Conservation (phyloP, 2,329 filamentous ascomycete species). For the Tolypocladium inflatum region DNA sequence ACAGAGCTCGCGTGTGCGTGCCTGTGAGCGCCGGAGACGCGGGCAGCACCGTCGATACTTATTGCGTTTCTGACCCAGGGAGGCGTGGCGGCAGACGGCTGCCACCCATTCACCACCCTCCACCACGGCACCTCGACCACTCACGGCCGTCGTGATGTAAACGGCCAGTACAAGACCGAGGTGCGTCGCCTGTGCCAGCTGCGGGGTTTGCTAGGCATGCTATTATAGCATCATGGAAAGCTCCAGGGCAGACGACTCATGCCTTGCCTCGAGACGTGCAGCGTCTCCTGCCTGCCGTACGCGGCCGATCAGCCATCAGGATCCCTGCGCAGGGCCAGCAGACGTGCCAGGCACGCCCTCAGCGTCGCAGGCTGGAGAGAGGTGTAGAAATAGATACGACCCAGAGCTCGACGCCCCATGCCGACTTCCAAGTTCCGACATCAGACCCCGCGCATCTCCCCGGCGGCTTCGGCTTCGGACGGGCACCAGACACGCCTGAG, state of each 20-base stretch:
- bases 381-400: not conserved
- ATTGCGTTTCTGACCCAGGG: not conserved
- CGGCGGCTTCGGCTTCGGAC: not conserved
- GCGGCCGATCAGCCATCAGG: not conserved
- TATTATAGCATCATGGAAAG: not conserved
- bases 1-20: not conserved
- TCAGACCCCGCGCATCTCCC: not conserved
- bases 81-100: not conserved
- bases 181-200: not conserved
- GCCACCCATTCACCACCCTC: conserved; percentile 3
- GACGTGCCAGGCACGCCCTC: not conserved
- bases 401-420: not conserved
- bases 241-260: not conserved
- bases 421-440: not conserved
- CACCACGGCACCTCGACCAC: not conserved
- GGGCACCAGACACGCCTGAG: not conserved
- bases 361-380: not conserved
- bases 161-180: not conserved
- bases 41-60: conserved; percentile 1
- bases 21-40: not conserved
- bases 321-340: not conserved
- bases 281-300: not conserved
- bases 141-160: not conserved
- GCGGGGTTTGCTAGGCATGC: not conserved
- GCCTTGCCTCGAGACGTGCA: not conserved